These are phyloP conservation scores for Sparassis latifolia DNA, from an alignment of 1,284 basidiomycete species.

Conservation along the genomic window DNA sequence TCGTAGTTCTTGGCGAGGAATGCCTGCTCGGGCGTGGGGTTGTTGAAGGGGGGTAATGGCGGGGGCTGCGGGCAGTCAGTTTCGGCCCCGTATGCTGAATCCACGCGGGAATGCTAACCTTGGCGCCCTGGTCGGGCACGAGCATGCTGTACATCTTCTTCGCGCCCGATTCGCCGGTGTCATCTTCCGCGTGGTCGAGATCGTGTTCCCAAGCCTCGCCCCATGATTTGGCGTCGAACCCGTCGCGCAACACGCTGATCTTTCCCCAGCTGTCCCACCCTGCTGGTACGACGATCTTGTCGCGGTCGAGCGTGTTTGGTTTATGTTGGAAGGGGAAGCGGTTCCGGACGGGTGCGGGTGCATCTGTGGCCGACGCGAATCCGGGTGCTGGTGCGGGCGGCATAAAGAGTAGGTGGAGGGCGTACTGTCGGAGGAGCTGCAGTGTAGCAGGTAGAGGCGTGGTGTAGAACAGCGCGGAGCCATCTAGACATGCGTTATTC, in stretches of 20 bases:
- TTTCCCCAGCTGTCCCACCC: slow-evolving; percentile 99
- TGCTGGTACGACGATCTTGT: slow-evolving; percentile 85
- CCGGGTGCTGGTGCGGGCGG: slow-evolving; percentile 61
- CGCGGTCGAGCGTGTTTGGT: slow-evolving; percentile 89
- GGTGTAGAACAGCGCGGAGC: slow-evolving; percentile 89
- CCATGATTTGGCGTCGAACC: slow-evolving; percentile 82
- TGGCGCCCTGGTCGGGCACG: slow-evolving; percentile 67
- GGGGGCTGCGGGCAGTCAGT: slow-evolving; percentile 38
- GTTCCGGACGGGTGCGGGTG: slow-evolving; percentile 55
- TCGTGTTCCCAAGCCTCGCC: slow-evolving; percentile 81
- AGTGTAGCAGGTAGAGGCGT: slow-evolving; percentile 79
- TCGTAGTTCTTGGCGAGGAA: slow-evolving; percentile 89
- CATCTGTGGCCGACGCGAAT: slow-evolving; percentile 35
- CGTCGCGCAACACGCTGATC: slow-evolving; percentile 85
- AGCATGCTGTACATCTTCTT: slow-evolving; percentile 53
- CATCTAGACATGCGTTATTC: slow-evolving; percentile 47
- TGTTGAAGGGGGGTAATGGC: slow-evolving; percentile 68
- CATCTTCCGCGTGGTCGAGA: slow-evolving; percentile 37
- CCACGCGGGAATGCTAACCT: slow-evolving; percentile 35
- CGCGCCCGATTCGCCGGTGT: slow-evolving; percentile 40
- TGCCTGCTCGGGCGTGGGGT: slow-evolving; percentile 75
- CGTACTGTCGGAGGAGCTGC: slow-evolving; percentile 78
- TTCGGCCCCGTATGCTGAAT: not conserved
- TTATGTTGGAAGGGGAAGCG: slow-evolving; percentile 83
- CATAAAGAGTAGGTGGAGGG: slow-evolving; percentile 81